Evolutionary conservation across 176 grass and related monocot species (phyloP).

Genomic region (Typha latifolia): DNA sequence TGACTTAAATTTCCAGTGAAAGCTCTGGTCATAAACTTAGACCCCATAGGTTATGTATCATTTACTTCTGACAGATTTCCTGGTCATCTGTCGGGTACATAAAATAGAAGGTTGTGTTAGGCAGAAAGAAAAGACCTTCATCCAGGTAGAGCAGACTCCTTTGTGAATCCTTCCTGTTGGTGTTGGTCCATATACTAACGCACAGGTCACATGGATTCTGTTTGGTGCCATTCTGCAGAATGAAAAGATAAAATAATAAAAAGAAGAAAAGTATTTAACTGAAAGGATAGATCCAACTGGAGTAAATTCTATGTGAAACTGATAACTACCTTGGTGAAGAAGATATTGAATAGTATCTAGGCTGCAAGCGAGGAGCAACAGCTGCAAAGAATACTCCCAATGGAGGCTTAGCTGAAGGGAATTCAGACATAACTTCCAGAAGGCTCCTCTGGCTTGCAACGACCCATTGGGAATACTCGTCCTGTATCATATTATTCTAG

Average conservation of each 20-base stretch:
- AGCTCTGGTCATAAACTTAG: no score
- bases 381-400: constrained; percentile 84
- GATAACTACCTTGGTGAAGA: constrained; percentile 65
- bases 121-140: constrained; percentile 51
- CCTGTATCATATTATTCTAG: constrained; percentile 24
- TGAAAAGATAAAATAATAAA: not conserved
- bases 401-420: constrained; percentile 78
- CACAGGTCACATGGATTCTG: constrained; percentile 86
- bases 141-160: constrained; percentile 94
- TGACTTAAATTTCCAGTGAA: no score
- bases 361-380: constrained; percentile 72
- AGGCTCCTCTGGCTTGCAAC: constrained; percentile 76
- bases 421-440: constrained; percentile 77
- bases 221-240: constrained; percentile 46
- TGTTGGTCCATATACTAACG: constrained; percentile 74
- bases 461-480: constrained; percentile 90
- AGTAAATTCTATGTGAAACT: not conserved
- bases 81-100: not conserved
- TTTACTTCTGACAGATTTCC: no score
- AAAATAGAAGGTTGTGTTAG: not conserved
- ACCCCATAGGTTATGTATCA: no score
- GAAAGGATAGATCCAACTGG: not conserved
- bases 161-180: constrained; percentile 85
- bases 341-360: constrained; percentile 80
- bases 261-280: not conserved